Percentiles rank a stretch among this genome's conserved stretches.
Conservation (phyloP, 352 stramenopile genomes). For the Phytopythium chamaehyphon region DNA sequence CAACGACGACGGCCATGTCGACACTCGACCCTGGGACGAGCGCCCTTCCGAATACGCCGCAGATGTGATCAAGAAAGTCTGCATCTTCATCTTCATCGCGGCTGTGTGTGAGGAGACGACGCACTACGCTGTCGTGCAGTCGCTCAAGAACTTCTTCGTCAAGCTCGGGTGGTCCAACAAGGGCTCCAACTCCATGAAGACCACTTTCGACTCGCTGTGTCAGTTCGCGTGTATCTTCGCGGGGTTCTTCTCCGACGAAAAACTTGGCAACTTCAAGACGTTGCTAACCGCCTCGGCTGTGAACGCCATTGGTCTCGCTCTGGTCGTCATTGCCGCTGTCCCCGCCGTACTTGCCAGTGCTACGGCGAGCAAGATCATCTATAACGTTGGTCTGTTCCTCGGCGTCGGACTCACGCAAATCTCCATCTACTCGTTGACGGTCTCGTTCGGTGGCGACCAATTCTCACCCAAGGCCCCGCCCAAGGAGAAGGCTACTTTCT, state of each 20-base stretch:
- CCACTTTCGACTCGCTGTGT: conserved; percentile 56
- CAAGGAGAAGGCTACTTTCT: conserved; percentile 61
- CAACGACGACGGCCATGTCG: conserved; percentile 1
- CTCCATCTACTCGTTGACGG: conserved; percentile 53
- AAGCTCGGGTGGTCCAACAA: conserved; percentile 51
- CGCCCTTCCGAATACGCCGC: conserved; percentile 36
- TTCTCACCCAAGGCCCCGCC: conserved; percentile 40
- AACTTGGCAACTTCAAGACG: conserved; percentile 40
- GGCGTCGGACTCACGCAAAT: conserved; percentile 44
- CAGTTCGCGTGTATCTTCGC: conserved; percentile 56
- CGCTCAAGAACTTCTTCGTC: conserved; percentile 63
- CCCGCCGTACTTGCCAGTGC: conserved; percentile 29
- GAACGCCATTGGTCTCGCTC: conserved; percentile 43
- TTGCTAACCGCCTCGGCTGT: conserved; percentile 17
- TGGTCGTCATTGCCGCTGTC: conserved; percentile 40
- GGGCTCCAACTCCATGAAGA: conserved; percentile 60
- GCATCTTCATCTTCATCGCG: conserved; percentile 44
- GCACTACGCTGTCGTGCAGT: conserved; percentile 53
- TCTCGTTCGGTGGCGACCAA: conserved; percentile 63
- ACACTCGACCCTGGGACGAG: conserved; percentile 17
- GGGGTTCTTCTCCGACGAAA: conserved; percentile 54
- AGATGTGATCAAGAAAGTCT: conserved; percentile 39
- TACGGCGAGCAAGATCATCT: conserved; percentile 36
- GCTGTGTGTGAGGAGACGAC: conserved; percentile 24
- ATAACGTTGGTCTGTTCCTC: conserved; percentile 48